Evolutionary conservation across 257 asterid species (phyloP), one percentile per base, ranked within the genome.

Genomic region (Nicotiana undulata): DNA sequence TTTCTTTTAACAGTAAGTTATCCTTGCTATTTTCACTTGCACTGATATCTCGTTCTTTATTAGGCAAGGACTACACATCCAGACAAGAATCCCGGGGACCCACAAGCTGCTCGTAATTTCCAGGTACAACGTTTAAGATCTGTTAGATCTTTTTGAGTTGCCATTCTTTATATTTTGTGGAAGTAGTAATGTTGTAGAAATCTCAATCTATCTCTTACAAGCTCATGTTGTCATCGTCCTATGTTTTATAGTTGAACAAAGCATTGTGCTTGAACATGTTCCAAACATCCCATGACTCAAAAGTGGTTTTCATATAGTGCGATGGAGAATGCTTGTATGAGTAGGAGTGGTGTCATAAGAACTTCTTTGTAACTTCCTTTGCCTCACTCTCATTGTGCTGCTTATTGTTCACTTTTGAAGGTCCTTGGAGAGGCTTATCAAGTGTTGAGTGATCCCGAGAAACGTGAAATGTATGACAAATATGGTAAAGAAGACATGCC

Each of bases 371-470:
- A 10, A 28, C 9, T 10, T 63, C 8, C 75, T 24, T 51, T 51
- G 46, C 29, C 46, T 16, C 17, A 8, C 26, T 79, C 56, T 44
- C 77, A 79, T 79, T 46, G 49, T 29, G 68, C 17, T 61, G n/a
- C 77, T 82, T 49, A n/a, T 37, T 68, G 49, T 61, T 81, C 10
- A 49, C 83, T 63, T 70, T n/a, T 86, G 66, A 79, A 94, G 98
- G 89, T 89, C 37, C 92, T 94, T 9, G 97, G 93, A 59, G 98
- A 92, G 88, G 97, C 98, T 29, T 94, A 92, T 85, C 97, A 92
- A 86, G 93, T 94, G 81, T 84, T 94, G 85, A 90, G 95, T 81
- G 94, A 90, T 85, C 93, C 94, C 40, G 90, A 81, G 68, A 90
- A 90, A 79, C 97, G 97, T 58, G 89, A 88, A 84, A 86, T 88